Base-by-base conservation (phyloP, 1,139 yeast species). In the Lodderomyces theae region DNA sequence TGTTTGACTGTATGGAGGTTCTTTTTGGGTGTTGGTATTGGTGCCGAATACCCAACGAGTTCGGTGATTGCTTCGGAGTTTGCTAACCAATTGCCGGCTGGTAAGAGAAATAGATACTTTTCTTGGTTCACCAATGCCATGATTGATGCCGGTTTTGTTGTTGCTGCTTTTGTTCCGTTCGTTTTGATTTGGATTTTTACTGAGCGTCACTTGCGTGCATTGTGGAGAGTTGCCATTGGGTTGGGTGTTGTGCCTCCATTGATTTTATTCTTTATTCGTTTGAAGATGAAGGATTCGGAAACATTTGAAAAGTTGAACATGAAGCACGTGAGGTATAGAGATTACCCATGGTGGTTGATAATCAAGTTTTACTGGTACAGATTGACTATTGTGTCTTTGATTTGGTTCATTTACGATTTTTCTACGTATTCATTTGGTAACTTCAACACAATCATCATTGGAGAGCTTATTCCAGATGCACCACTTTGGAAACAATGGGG, bases 61-160 rank as follows among this genome's bases (percentile, higher is more conserved):
- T 86, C 95, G 3, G 94, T 89, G 23, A 94, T 95, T 37, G 88
- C 95, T 50, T 89, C 96, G 23, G 97, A 90, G 64, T 94, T 95
- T 36, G 82, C 94, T 33, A 80, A 85, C 43, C 69, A 79, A 53
- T 69, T 89, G 53, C 86, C 92, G 23, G 74, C 80, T 10, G 95
- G 95, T 46, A 72, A 75, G 44, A 82, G 97, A 69, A 90, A 90
- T 66, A 74, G 96, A 61, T 89, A 85, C 71, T 89, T 89, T 57
- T 77, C 82, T 43, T 82, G 92, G 85, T 88, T 89, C 61, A 90
- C 97, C 37, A 86, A 88, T 61, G 74, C 78, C 49, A 83, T 84
- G 87, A 89, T 90, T 57, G 97, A 89, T 62, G 54, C 71, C 38
- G 97, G 97, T 4, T 89, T 86, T 52, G 96, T 90, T 31, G 70